Percentiles rank a stretch among this genome's conserved stretches.
These are phyloP conservation scores for Melocanna baccifera DNA, from an alignment of 176 grass and related monocot species.

Conservation along the genomic window DNA sequence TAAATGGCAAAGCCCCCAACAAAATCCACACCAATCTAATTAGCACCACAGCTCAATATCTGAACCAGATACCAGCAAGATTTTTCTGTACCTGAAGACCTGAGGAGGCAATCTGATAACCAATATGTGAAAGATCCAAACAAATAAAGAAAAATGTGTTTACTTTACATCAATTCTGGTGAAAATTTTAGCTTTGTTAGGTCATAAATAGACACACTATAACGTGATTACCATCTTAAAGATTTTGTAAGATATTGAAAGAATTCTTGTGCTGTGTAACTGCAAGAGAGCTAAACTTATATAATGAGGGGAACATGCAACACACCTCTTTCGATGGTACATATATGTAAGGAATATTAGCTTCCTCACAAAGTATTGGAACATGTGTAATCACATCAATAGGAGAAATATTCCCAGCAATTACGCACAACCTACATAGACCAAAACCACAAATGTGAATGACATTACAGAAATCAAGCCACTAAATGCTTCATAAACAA, in stretches of 20 bases:
- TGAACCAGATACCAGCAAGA: too few species aligned
- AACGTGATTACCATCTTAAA: background rate
- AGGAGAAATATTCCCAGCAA: slow-evolving; percentile 90
- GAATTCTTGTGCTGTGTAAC: background rate
- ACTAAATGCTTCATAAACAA: background rate
- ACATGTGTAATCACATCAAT: slow-evolving; percentile 96
- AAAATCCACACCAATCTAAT: too few species aligned
- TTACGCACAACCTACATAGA: slow-evolving; percentile 68
- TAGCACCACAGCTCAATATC: too few species aligned
- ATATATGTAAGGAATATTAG: slow-evolving; percentile 80
- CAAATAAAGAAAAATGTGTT: background rate
- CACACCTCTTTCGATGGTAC: slow-evolving; percentile 63
- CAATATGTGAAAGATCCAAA: background rate
- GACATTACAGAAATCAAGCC: background rate
- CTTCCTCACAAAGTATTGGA: slow-evolving; percentile 86
- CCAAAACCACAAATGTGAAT: background rate
- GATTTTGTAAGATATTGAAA: background rate
- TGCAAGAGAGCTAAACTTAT: background rate
- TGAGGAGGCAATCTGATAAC: slow-evolving; percentile 5
- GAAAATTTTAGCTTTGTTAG: background rate
- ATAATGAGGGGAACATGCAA: background rate
- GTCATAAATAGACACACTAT: background rate
- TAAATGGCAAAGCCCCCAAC: too few species aligned
- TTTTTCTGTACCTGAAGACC: too few species aligned
- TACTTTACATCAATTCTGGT: background rate